Conservation (phyloP, 2,329 filamentous ascomycete genomes). For the Fusarium sp. region DNA sequence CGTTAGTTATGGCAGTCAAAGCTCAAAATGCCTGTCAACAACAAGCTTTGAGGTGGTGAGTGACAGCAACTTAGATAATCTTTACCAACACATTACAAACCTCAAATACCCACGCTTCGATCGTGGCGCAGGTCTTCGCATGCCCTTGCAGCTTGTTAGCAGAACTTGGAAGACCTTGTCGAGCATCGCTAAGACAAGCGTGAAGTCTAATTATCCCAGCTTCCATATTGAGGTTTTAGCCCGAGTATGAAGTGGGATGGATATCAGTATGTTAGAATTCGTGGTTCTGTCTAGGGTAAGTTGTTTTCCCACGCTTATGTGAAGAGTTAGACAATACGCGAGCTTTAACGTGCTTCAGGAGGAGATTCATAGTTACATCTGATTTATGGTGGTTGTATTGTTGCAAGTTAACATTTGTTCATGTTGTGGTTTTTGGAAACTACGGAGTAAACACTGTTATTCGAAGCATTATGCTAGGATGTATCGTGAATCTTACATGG, state of each 20-base stretch:
- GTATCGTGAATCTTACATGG: background rate
- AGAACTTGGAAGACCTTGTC: no score
- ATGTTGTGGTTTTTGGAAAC: no score
- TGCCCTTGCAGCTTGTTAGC: background rate
- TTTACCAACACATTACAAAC: slow-evolving; percentile 15
- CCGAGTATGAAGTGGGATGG: background rate
- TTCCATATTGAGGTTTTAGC: slow-evolving; percentile 14
- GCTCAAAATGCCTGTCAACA: background rate
- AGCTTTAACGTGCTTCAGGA: background rate
- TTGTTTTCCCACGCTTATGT: no score
- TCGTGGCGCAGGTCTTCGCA: slow-evolving; percentile 9
- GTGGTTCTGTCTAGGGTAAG: slow-evolving; percentile 6
- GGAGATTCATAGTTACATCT: background rate
- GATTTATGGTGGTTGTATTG: background rate
- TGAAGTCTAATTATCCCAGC: slow-evolving; percentile 10
- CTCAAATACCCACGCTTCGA: background rate
- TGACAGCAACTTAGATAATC: background rate
- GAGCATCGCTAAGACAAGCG: background rate
- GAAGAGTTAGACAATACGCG: background rate
- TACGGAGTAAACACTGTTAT: background rate
- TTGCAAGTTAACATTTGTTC: background rate
- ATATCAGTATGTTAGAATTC: background rate
- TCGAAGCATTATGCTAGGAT: background rate
- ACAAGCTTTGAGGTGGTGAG: background rate
- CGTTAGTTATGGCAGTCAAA: no score